Conservation (phyloP, 805 yeast species). For the Millerozyma acaciae region DNA sequence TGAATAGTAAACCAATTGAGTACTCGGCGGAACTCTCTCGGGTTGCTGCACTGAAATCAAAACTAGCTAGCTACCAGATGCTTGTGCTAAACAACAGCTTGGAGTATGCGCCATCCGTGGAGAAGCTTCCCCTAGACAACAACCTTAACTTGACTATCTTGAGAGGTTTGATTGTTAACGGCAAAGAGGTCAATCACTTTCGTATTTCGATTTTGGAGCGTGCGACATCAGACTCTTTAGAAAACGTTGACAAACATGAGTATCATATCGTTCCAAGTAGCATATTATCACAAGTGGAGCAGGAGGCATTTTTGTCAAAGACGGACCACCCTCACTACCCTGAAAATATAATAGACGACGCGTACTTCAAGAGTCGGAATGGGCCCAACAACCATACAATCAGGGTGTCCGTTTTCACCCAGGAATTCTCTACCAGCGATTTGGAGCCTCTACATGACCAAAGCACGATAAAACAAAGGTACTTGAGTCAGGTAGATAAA, state of each 20-base stretch:
- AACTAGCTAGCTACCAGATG: conserved; percentile 14
- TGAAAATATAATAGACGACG: conserved; percentile 27
- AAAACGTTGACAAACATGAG: conserved; percentile 27
- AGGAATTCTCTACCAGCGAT: conserved; percentile 49
- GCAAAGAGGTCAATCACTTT: conserved; percentile 25
- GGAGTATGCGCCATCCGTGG: conserved; percentile 30
- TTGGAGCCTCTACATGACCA: conserved; percentile 42
- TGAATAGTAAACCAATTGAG: conserved; percentile 30
- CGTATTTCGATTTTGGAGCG: conserved; percentile 24
- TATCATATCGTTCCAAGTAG: conserved; percentile 23
- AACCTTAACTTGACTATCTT: conserved; percentile 18
- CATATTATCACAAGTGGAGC: conserved; percentile 3
- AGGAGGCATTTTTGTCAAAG: conserved; percentile 1
- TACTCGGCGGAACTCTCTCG: conserved; percentile 27
- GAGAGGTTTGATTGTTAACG: conserved; percentile 29
- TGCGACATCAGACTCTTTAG: conserved; percentile 14
- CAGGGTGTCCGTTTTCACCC: conserved; percentile 49
- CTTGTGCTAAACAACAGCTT: conserved; percentile 34
- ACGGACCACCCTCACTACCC: conserved; percentile 4
- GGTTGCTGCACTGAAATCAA: conserved; percentile 8
- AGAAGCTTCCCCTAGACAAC: conserved; percentile 14
- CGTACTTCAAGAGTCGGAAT: conserved; percentile 26
- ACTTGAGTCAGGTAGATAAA: conserved; percentile 30
- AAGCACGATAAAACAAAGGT: conserved; percentile 50
- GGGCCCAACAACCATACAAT: conserved; percentile 29